Percentiles rank a stretch among this genome's conserved stretches.
phyloP scores from a whole-genome alignment of 345 rosid species.

The Firmiana major region DNA sequence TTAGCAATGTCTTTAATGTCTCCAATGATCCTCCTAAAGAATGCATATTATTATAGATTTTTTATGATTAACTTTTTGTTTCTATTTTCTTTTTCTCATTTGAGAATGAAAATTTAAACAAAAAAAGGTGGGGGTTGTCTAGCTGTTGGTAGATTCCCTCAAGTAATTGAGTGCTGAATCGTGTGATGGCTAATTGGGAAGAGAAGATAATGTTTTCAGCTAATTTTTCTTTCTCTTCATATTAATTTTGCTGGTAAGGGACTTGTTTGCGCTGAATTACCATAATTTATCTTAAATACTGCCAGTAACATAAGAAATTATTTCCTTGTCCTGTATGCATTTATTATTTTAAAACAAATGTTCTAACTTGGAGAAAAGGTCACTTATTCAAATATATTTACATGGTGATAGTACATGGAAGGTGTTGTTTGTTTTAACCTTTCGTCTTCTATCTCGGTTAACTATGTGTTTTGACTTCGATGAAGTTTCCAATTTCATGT shows the following conservation, averaged over 20 bases:
- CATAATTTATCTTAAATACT: neutral
- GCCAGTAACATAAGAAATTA: neutral
- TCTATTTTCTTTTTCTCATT: neutral
- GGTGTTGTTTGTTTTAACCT: neutral
- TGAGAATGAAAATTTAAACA: neutral
- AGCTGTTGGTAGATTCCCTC: too few species aligned
- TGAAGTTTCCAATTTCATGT: conserved; percentile 48
- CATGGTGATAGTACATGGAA: neutral
- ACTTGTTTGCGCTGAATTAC: neutral
- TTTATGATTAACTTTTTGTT: neutral
- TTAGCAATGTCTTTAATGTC: too few species aligned
- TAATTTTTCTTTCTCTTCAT: neutral
- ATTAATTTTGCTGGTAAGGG: neutral
- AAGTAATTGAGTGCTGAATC: neutral
- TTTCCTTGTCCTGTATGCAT: neutral
- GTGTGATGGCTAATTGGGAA: neutral
- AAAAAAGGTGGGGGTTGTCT: too few species aligned
- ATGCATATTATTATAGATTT: too few species aligned
- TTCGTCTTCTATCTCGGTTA: neutral
- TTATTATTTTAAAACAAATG: neutral
- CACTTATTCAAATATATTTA: neutral
- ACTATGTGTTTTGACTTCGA: conserved; percentile 4
- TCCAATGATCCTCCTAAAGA: too few species aligned
- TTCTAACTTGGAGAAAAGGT: neutral
- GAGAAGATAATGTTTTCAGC: neutral